Percentiles rank a stretch among this genome's conserved stretches.
These are phyloP conservation scores for Lodderomyces orthopsilosis DNA, from an alignment of 1,139 yeast species.

Conservation along the genomic window DNA sequence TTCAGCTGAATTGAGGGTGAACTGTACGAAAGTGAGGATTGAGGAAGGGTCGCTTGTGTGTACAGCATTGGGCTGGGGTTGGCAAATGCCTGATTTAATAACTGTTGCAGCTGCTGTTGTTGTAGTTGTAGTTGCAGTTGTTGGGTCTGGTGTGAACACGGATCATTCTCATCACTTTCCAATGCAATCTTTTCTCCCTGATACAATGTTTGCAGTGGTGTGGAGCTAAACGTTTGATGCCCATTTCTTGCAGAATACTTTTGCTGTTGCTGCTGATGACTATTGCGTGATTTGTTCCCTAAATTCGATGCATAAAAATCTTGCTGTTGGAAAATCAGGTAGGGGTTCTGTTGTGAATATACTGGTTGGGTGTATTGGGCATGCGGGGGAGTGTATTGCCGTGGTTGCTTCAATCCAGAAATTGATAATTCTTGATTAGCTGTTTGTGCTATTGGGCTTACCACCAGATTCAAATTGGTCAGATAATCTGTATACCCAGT, in stretches of 20 bases:
- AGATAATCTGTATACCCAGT: constrained; percentile 8
- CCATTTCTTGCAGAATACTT: not conserved
- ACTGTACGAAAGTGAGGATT: constrained; percentile 10
- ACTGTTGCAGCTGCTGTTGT: constrained; percentile 4
- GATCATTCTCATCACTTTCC: not conserved
- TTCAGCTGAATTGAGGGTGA: constrained; percentile 7
- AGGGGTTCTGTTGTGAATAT: not conserved
- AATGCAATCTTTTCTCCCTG: not conserved
- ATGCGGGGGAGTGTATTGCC: constrained; percentile 9
- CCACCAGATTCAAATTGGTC: constrained; percentile 1
- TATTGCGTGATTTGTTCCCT: not conserved
- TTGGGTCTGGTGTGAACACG: not conserved
- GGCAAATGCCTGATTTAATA: constrained; percentile 6
- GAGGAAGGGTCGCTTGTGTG: constrained; percentile 12
- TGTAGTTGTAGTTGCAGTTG: constrained; percentile 10
- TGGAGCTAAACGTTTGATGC: not conserved
- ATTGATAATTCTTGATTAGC: not conserved
- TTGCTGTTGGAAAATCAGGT: constrained; percentile 3
- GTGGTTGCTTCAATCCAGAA: not conserved
- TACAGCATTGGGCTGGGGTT: constrained; percentile 12
- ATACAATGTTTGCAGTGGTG: not conserved
- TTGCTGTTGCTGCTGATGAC: constrained; percentile 5
- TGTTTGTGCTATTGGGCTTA: constrained; percentile 5
- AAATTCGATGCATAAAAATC: constrained; percentile 1
- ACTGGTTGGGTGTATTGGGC: not conserved